These are phyloP conservation scores for Lentinus tigrinus DNA, from an alignment of 768 basidiomycete genomes.

Conservation along the genomic window DNA sequence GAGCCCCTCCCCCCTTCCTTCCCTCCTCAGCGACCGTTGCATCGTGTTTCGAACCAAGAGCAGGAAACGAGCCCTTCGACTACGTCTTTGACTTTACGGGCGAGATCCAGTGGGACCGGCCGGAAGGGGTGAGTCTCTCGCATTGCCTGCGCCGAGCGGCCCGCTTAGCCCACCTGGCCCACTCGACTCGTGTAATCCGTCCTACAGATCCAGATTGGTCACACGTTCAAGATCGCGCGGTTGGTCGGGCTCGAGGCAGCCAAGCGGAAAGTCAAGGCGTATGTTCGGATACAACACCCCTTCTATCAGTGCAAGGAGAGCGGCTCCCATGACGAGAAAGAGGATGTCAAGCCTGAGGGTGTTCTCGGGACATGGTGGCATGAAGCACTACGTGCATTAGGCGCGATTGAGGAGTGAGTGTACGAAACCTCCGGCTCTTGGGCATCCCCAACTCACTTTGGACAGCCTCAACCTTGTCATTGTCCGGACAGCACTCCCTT, in stretches of 20 bases:
- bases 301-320: slow-evolving; percentile 77
- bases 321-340: slow-evolving; percentile 64
- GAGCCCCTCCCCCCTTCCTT: slow-evolving; percentile 16
- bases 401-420: slow-evolving; percentile 65
- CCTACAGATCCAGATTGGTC: slow-evolving; percentile 72
- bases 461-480: slow-evolving; percentile 78
- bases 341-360: slow-evolving; percentile 68
- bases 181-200: neutral
- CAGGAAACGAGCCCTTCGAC: slow-evolving; percentile 66
- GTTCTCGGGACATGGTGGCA: slow-evolving; percentile 87
- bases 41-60: slow-evolving; percentile 68
- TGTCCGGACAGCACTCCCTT: slow-evolving; percentile 69
- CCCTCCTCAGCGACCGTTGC: slow-evolving; percentile 58
- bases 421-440: slow-evolving; percentile 19
- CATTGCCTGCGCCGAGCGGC: neutral
- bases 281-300: slow-evolving; percentile 73
- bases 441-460: neutral
- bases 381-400: slow-evolving; percentile 73
- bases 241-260: slow-evolving; percentile 76
- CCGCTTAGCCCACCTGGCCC: neutral
- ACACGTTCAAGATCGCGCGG: slow-evolving; percentile 68
- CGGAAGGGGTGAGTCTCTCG: slow-evolving; percentile 58
- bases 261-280: slow-evolving; percentile 75
- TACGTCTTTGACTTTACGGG: slow-evolving; percentile 88
- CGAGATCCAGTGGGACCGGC: slow-evolving; percentile 72